Percentiles rank a stretch among this genome's conserved stretches.
phyloP scores from a whole-genome alignment of 228 moss, liverwort and hornwort species.

The Sphagnum fallax region DNA sequence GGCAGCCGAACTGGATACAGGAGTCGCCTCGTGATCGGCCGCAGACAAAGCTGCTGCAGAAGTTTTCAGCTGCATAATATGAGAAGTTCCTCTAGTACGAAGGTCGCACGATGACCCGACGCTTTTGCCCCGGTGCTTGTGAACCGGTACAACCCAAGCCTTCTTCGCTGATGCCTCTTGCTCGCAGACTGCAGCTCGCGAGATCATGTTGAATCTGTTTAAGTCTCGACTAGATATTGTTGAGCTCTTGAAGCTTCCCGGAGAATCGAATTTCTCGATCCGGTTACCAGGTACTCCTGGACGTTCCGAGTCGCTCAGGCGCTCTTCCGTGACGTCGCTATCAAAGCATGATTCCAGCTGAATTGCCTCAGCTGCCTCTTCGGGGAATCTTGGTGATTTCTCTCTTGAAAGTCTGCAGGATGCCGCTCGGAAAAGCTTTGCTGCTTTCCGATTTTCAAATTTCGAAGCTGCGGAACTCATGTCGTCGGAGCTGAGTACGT shows the following conservation, averaged over 20 bases:
- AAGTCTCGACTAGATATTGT: not conserved
- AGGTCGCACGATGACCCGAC: too few relatives aligned
- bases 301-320: not conserved
- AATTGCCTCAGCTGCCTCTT: not conserved
- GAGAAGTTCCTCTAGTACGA: not conserved
- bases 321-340: slow-evolving; percentile 3
- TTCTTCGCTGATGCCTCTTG: slow-evolving; percentile 5
- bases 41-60: not conserved
- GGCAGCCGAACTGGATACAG: not conserved
- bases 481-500: not conserved
- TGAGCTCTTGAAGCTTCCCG: not conserved
- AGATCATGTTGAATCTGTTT: too few relatives aligned
- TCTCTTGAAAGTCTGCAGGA: not conserved
- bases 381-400: not conserved
- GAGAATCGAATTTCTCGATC: not conserved
- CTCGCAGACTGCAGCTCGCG: not conserved
- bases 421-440: not conserved
- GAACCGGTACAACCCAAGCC: slow-evolving; percentile 4
- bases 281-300: not conserved
- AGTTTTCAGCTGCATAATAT: slow-evolving; percentile 1
- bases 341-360: not conserved
- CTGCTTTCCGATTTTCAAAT: not conserved
- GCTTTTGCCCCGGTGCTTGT: not conserved
- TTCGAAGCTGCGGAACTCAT: too few relatives aligned
- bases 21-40: not conserved